Evolutionary conservation across 228 moss, liverwort and hornwort genomes (phyloP).

Genomic region (Sphagnum magellanicum): DNA sequence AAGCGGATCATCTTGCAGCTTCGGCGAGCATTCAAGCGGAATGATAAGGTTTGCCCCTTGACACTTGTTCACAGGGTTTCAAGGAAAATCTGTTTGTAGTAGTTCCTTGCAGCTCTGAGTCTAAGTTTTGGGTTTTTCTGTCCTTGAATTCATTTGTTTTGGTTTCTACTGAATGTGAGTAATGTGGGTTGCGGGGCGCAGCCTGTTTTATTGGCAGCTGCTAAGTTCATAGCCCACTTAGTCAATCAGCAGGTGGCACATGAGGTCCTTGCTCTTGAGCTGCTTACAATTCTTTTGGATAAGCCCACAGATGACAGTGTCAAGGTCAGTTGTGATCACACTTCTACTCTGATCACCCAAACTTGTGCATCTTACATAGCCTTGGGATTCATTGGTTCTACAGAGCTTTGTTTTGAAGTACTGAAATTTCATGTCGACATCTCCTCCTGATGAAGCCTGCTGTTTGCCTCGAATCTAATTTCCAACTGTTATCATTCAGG

Average conservation of each 20-base stretch:
- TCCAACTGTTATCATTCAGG: no score
- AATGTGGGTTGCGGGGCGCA: slow-evolving; percentile 6
- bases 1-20: slow-evolving; percentile 86
- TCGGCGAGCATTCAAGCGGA: slow-evolving; percentile 71
- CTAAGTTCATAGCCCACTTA: slow-evolving; percentile 87
- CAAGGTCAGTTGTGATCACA: slow-evolving; percentile 25
- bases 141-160: neutral
- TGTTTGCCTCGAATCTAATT: no score
- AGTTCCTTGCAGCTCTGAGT: neutral
- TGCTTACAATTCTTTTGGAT: slow-evolving; percentile 71
- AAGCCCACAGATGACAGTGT: slow-evolving; percentile 91
- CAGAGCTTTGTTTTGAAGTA: no score
- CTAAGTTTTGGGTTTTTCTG: neutral
- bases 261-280: slow-evolving; percentile 81
- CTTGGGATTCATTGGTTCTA: no score
- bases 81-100: no score
- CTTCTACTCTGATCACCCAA: no score
- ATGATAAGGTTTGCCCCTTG: slow-evolving; percentile 48
- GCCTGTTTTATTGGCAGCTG: slow-evolving; percentile 84
- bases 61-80: neutral
- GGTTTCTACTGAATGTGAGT: neutral
- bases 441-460: no score
- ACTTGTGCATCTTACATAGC: no score
- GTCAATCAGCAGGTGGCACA: slow-evolving; percentile 95
- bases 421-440: no score